A percentile compares a stretch with the other conserved stretches of the same genome.
Conservation (phyloP, 192 early-diverging fungal species). For the Coemansia sp. region DNA sequence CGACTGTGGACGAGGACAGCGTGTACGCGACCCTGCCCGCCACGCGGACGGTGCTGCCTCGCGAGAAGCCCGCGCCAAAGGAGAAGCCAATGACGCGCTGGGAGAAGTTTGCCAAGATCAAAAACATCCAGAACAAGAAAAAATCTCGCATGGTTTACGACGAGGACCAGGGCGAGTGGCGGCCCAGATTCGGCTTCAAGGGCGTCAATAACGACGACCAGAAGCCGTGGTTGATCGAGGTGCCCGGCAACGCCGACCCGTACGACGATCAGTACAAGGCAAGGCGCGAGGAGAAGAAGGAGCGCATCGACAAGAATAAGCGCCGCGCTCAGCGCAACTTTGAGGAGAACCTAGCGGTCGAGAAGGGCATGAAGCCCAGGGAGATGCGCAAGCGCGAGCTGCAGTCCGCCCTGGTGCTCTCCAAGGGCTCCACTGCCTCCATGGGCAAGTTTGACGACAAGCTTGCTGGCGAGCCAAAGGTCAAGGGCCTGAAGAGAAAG, state of each 20-base stretch:
- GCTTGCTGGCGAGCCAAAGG: constrained; percentile 79
- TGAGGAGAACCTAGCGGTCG: constrained; percentile 72
- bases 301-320: constrained; percentile 84
- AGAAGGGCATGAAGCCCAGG: constrained; percentile 59
- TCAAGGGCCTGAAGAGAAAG: constrained; percentile 81
- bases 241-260: constrained; percentile 80
- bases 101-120: constrained; percentile 98
- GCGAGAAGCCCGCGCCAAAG: constrained; percentile 94
- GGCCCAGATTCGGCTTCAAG: constrained; percentile 90
- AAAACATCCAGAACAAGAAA: constrained; percentile 91
- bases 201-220: constrained; percentile 73
- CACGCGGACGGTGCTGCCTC: constrained; percentile 69
- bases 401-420: constrained; percentile 69
- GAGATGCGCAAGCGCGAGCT: constrained; percentile 74
- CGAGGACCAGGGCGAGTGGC: constrained; percentile 80
- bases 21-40: constrained; percentile 80
- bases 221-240: constrained; percentile 94
- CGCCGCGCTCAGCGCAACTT: constrained; percentile 84
- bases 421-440: constrained; percentile 86
- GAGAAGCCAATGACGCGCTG: constrained; percentile 91
- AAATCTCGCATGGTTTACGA: constrained; percentile 84
- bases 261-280: constrained; percentile 87
- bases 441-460: constrained; percentile 90
- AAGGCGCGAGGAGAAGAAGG: constrained; percentile 83
- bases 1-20: constrained; percentile 68